Percentiles rank a stretch among this genome's conserved stretches.
Evolutionary conservation across 352 stramenopile genomes (phyloP).

Genomic region (Phytophthora colocasiae): DNA sequence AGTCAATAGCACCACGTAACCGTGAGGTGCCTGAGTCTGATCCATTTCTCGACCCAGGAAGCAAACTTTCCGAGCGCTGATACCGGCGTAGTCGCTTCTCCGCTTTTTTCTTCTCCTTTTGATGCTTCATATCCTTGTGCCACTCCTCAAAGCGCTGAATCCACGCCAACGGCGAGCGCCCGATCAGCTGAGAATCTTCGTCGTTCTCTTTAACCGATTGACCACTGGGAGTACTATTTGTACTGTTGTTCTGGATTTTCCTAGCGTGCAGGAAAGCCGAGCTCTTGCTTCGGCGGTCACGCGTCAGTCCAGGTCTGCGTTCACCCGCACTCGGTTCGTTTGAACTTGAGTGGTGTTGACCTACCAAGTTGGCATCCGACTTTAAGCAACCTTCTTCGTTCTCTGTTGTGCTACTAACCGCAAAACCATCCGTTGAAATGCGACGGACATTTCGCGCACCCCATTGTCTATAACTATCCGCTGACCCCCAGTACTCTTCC

Average conservation of each 20-base stretch:
- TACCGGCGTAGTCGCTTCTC: conserved; percentile 70
- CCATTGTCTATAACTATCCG: conserved; percentile 69
- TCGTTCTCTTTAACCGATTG: conserved; percentile 32
- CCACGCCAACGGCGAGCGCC: conserved; percentile 71
- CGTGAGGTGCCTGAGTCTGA: conserved; percentile 23
- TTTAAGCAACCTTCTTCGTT: conserved; percentile 50
- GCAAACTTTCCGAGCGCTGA: conserved; percentile 46
- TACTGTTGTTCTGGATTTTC: conserved; percentile 33
- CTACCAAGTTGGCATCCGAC: conserved; percentile 40
- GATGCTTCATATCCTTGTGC: conserved; percentile 80
- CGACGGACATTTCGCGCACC: conserved; percentile 54
- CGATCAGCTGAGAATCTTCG: conserved; percentile 51
- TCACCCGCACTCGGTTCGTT: conserved; percentile 24
- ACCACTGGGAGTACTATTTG: conserved; percentile 25
- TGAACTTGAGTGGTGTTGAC: conserved; percentile 10
- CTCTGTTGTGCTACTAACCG: conserved; percentile 35
- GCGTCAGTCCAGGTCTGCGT: conserved; percentile 29
- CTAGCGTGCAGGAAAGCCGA: conserved; percentile 58
- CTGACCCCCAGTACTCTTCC: conserved; percentile 73
- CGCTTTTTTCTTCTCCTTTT: conserved; percentile 83
- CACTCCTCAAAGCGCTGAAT: conserved; percentile 84
- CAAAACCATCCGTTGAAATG: conserved; percentile 42
- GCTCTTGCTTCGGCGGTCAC: conserved; percentile 75
- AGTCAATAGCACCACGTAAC: conserved; percentile 33
- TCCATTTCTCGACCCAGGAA: conserved; percentile 20